Percentiles rank a stretch among this genome's conserved stretches.
These are phyloP conservation scores for Mortierella sp. DNA, from an alignment of 371 early-diverging fungal species.

Conservation along the genomic window DNA sequence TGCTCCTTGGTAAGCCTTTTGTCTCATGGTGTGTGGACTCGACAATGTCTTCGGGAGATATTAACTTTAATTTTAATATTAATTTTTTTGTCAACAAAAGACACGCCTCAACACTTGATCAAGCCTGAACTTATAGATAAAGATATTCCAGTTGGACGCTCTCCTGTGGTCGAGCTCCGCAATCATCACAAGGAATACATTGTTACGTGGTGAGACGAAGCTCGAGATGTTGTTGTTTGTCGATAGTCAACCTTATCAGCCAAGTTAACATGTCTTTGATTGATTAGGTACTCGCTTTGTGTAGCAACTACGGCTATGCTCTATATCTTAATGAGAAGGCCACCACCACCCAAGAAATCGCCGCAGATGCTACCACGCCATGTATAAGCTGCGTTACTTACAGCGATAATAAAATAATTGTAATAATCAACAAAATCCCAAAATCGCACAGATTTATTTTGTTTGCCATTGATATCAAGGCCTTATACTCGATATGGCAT, in stretches of 20 bases:
- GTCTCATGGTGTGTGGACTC: background rate
- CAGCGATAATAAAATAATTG: background rate
- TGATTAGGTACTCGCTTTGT: constrained; percentile 70
- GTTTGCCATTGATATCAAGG: no score
- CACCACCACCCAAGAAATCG: constrained; percentile 42
- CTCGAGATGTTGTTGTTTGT: background rate
- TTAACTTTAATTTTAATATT: constrained; percentile 34
- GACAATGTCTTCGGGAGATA: constrained; percentile 32
- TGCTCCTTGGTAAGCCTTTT: constrained; percentile 65
- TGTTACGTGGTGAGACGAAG: constrained; percentile 79
- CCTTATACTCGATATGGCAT: no score
- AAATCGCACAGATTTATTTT: no score
- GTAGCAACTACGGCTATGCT: constrained; percentile 78
- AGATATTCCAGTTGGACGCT: constrained; percentile 81
- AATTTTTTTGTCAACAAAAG: constrained; percentile 8
- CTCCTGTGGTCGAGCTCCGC: constrained; percentile 77
- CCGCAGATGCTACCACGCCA: constrained; percentile 53
- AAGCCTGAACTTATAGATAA: constrained; percentile 62
- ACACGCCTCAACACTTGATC: constrained; percentile 54
- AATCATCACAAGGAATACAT: constrained; percentile 92
- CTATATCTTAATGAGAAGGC: constrained; percentile 63
- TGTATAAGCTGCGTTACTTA: constrained; percentile 20
- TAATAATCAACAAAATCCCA: background rate
- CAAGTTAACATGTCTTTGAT: background rate
- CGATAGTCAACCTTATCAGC: background rate